Evolutionary conservation across 2,329 filamentous ascomycete genomes (phyloP).

Genomic region (Botrytis elliptica): DNA sequence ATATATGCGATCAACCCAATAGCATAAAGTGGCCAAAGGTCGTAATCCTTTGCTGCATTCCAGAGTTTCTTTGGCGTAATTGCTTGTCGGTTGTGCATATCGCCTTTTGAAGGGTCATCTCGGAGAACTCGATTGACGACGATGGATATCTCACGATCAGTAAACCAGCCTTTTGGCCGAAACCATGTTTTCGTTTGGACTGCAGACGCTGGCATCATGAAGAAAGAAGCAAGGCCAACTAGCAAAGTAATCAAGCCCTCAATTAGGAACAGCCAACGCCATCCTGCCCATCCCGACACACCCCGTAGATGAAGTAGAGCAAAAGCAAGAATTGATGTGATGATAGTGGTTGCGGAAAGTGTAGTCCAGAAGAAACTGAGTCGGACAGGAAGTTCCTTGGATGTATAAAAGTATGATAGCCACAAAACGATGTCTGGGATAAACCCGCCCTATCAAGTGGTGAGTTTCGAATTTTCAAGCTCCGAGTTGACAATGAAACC

Average conservation of each 20-base stretch:
- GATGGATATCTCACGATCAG: slow-evolving; percentile 61
- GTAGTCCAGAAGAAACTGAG: slow-evolving; percentile 71
- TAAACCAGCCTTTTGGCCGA: slow-evolving; percentile 61
- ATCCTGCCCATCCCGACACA: slow-evolving; percentile 53
- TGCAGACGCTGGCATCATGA: slow-evolving; percentile 60
- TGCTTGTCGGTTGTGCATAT: slow-evolving; percentile 60
- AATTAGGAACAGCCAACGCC: slow-evolving; percentile 53
- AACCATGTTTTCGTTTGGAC: slow-evolving; percentile 56
- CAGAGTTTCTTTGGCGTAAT: slow-evolving; percentile 52
- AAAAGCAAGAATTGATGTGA: slow-evolving; percentile 55
- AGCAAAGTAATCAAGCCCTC: slow-evolving; percentile 55
- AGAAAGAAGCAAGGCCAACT: slow-evolving; percentile 53
- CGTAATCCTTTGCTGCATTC: slow-evolving; percentile 55
- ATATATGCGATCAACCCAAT: slow-evolving; percentile 51
- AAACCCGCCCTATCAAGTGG: slow-evolving; percentile 51
- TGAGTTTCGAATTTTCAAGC: not conserved
- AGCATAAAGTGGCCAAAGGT: slow-evolving; percentile 55
- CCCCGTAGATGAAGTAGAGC: slow-evolving; percentile 54
- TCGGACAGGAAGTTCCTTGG: slow-evolving; percentile 64
- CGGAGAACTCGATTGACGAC: slow-evolving; percentile 60
- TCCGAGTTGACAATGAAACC: slow-evolving; percentile 38
- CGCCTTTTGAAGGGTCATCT: slow-evolving; percentile 50
- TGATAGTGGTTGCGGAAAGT: slow-evolving; percentile 44
- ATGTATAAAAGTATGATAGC: slow-evolving; percentile 74
- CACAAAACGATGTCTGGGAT: slow-evolving; percentile 66